Conservation (phyloP, 2,329 filamentous ascomycete genomes). For the Nigrograna mackinnonii region DNA sequence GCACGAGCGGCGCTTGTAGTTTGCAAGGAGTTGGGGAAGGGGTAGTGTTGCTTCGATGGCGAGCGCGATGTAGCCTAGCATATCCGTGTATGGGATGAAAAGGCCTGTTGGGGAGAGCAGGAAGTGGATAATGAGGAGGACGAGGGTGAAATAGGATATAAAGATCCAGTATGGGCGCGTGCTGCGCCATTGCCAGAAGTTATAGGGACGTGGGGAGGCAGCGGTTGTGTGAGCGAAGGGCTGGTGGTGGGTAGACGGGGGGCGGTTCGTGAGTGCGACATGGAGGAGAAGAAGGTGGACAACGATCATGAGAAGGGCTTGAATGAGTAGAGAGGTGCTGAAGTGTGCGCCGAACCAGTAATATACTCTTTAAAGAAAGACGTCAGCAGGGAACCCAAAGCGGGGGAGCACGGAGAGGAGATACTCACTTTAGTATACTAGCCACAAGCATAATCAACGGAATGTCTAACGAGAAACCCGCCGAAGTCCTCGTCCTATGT, state of each 20-base stretch:
- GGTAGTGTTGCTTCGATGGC: slow-evolving; percentile 81
- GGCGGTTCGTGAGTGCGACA: slow-evolving; percentile 62
- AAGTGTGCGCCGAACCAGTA: slow-evolving; percentile 69
- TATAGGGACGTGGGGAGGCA: slow-evolving; percentile 64
- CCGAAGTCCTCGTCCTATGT: slow-evolving; percentile 61
- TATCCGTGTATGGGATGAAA: slow-evolving; percentile 67
- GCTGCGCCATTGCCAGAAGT: slow-evolving; percentile 82
- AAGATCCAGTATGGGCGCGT: slow-evolving; percentile 82
- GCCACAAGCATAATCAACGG: slow-evolving; percentile 69
- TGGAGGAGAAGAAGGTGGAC: slow-evolving; percentile 64
- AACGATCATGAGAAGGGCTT: slow-evolving; percentile 63
- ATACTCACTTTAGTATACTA: slow-evolving; percentile 62
- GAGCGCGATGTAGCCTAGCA: slow-evolving; percentile 76
- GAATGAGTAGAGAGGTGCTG: slow-evolving; percentile 60
- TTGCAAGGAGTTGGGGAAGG: slow-evolving; percentile 76
- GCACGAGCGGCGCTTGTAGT: slow-evolving; percentile 69
- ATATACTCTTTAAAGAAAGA: slow-evolving; percentile 54
- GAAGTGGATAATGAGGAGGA: slow-evolving; percentile 67
- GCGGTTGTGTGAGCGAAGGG: slow-evolving; percentile 65
- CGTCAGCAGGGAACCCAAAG: too few relatives aligned
- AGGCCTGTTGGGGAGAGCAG: slow-evolving; percentile 62
- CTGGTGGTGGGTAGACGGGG: slow-evolving; percentile 42
- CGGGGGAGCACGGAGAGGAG: slow-evolving; percentile 1
- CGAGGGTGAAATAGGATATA: slow-evolving; percentile 67
- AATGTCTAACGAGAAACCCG: slow-evolving; percentile 69